These are phyloP conservation scores for Chenopodium formosanum DNA, from an alignment of 148 eudicot species.

Conservation along the genomic window DNA sequence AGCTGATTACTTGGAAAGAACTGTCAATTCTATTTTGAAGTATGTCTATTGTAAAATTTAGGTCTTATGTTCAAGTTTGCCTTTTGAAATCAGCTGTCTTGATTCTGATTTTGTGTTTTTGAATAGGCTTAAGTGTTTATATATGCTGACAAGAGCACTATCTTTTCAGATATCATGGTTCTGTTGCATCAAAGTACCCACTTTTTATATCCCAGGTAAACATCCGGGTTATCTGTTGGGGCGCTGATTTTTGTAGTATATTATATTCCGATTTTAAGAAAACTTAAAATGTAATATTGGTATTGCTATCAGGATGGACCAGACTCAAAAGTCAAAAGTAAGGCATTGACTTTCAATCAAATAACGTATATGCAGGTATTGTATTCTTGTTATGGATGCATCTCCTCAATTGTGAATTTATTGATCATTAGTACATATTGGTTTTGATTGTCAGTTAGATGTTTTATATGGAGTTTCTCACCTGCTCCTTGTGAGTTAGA, in stretches of 20 bases:
- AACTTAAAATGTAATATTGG: background rate
- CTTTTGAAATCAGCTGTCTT: background rate
- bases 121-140: slow-evolving; percentile 6
- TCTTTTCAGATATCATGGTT: slow-evolving; percentile 48
- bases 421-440: background rate
- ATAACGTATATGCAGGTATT: slow-evolving; percentile 90
- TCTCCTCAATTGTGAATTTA: background rate
- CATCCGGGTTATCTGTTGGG: slow-evolving; percentile 4
- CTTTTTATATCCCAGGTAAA: slow-evolving; percentile 89
- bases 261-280: background rate
- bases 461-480: background rate
- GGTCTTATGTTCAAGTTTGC: slow-evolving; percentile 7
- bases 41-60: slow-evolving; percentile 32
- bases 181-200: slow-evolving; percentile 65
- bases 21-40: slow-evolving; percentile 80
- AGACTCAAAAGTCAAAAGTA: slow-evolving; percentile 61
- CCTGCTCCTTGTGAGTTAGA: background rate
- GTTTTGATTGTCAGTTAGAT: background rate
- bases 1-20: slow-evolving; percentile 94
- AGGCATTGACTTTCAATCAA: slow-evolving; percentile 73
- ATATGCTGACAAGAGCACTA: slow-evolving; percentile 13
- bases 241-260: background rate
- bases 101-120: background rate
- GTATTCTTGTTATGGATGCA: background rate
- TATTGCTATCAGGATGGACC: slow-evolving; percentile 69